Conservation (phyloP, 2,329 filamentous ascomycete genomes). For the Cladosporium sp. region DNA sequence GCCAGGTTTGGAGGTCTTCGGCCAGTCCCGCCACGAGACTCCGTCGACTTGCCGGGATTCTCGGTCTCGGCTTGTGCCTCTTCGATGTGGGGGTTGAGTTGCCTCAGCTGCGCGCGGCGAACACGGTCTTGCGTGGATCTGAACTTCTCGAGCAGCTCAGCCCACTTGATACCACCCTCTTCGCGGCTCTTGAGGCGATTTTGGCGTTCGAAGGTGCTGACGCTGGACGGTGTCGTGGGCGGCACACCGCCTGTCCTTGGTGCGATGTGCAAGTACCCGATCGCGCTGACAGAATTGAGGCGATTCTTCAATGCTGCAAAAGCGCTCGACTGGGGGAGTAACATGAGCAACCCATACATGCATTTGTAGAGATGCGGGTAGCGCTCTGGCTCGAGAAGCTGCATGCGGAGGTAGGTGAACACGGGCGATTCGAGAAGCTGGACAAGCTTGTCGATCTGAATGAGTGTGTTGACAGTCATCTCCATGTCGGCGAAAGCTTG, state of each 20-base stretch:
- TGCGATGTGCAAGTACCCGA: conserved; percentile 87
- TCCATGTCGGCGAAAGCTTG: conserved; percentile 98
- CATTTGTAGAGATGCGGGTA: conserved; percentile 97
- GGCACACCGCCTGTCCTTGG: conserved; percentile 49
- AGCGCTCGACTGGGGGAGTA: conserved; percentile 94
- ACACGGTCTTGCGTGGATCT: conserved; percentile 85
- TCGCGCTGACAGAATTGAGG: conserved; percentile 93
- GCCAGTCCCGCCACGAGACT: conserved; percentile 1
- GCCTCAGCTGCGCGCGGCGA: conserved; percentile 61
- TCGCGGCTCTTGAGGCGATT: conserved; percentile 81
- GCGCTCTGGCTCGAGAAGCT: conserved; percentile 91
- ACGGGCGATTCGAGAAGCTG: conserved; percentile 96
- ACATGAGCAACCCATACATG: conserved; percentile 94
- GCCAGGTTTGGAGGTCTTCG: background rate
- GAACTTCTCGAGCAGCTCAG: conserved; percentile 92
- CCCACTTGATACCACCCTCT: conserved; percentile 74
- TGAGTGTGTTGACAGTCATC: conserved; percentile 98
- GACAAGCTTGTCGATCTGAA: conserved; percentile 97
- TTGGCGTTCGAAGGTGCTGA: conserved; percentile 51
- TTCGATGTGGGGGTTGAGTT: conserved; percentile 22
- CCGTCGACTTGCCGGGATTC: background rate
- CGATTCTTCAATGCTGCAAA: conserved; percentile 96
- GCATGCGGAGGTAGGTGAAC: conserved; percentile 94
- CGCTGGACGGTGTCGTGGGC: conserved; percentile 36
- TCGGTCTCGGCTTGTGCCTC: conserved; percentile 12